A percentile compares a stretch with the other conserved stretches of the same genome.
phyloP scores from a whole-genome alignment of 75 land plant species.

The Isoetes taiwanensis region DNA sequence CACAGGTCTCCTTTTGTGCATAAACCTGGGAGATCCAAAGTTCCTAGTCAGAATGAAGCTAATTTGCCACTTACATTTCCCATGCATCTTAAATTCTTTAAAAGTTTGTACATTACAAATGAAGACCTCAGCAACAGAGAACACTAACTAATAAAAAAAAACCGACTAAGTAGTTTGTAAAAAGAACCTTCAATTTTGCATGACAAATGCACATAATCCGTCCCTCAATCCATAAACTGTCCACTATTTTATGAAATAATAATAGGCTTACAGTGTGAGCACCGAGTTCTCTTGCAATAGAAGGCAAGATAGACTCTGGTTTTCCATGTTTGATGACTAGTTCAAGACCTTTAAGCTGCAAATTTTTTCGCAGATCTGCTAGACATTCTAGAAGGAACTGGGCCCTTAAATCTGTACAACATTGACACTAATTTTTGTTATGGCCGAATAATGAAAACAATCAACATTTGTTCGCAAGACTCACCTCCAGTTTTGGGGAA shows the following conservation, averaged over 20 bases:
- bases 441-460: not conserved
- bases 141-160: not conserved
- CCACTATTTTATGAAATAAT: slow-evolving; percentile 7
- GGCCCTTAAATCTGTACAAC: slow-evolving; percentile 74
- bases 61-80: not conserved
- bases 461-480: not conserved
- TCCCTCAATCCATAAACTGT: not conserved
- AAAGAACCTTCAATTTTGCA: too few relatives aligned
- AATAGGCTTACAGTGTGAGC: slow-evolving; percentile 65
- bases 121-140: not conserved
- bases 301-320: slow-evolving; percentile 71
- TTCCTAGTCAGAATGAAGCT: not conserved
- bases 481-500: slow-evolving; percentile 99
- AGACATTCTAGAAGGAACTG: slow-evolving; percentile 72
- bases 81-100: not conserved
- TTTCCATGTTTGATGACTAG: slow-evolving; percentile 63
- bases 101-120: too few relatives aligned
- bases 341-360: slow-evolving; percentile 53
- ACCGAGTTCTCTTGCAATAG: slow-evolving; percentile 46
- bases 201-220: not conserved
- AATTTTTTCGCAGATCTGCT: slow-evolving; percentile 50
- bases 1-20: slow-evolving; percentile 92
- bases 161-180: too few relatives aligned
- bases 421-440: not conserved
- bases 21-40: slow-evolving; percentile 48